Conservation (phyloP, 345 rosid genomes). For the Salix caprea region DNA sequence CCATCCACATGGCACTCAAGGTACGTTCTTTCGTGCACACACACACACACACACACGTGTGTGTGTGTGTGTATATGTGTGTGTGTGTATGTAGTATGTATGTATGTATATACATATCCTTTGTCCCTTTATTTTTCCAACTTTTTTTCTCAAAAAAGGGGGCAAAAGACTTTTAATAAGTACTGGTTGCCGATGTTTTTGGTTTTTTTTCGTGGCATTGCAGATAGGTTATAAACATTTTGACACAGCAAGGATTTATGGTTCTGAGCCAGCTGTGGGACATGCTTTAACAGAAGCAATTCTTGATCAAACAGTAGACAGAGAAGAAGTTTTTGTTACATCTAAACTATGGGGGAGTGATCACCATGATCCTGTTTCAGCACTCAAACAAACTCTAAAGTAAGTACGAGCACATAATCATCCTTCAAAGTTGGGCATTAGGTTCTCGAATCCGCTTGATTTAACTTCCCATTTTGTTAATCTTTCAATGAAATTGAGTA, state of each 20-base stretch:
- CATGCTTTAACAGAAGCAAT: conserved; percentile 50
- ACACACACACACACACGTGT: not conserved
- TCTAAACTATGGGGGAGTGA: conserved; percentile 84
- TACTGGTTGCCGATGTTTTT: too few species aligned
- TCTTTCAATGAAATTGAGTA: not conserved
- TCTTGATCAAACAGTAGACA: conserved; percentile 32
- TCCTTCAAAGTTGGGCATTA: not conserved
- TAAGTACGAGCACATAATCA: conserved; percentile 6
- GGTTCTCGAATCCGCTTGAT: not conserved
- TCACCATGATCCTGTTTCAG: conserved; percentile 74
- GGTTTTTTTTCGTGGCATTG: not conserved
- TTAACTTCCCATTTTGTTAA: not conserved
- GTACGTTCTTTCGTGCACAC: conserved; percentile 19
- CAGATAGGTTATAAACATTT: conserved; percentile 90
- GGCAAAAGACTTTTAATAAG: too few species aligned
- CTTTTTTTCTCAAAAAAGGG: too few species aligned
- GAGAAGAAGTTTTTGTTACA: conserved; percentile 71
- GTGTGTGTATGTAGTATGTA: not conserved
- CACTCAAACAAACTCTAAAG: conserved; percentile 58
- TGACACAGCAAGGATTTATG: conserved; percentile 81
- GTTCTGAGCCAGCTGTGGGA: conserved; percentile 82
- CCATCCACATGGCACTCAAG: conserved; percentile 64
- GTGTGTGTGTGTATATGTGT: not conserved
- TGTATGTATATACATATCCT: too few species aligned
- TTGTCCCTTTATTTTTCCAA: too few species aligned